Evolutionary conservation across 768 basidiomycete genomes (phyloP), one percentile per base, ranked within the genome.

Genomic region (Tulasnella sp.): DNA sequence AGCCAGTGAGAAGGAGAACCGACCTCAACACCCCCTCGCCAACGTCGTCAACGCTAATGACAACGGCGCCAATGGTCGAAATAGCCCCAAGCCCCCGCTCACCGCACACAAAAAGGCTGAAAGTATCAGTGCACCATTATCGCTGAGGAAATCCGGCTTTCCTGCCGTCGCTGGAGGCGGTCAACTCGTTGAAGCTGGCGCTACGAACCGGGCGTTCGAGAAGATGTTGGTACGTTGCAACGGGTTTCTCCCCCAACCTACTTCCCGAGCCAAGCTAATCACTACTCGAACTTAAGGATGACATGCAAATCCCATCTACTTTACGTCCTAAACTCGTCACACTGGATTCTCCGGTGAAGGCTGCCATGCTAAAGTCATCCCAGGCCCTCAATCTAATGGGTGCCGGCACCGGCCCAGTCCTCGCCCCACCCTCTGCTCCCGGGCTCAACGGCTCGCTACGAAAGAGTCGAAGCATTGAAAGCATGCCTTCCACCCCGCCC

Each of bases 301-400:
- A 95, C 80, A 90, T 97, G 75, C 95, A 97, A 85, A 95, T 97
- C 31, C 95, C 95, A 4, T 86, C 89, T 9, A 90, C 90, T 3
- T 86, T 96, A 34, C 89, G 95, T 10, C 92, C 91, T 1, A 94
- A 95, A 85, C 89, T 97, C 24, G 87, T 88, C 73, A 91, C 90
- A 21, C 94, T 97, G 90, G 94, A 97, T 79, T 86, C 91, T 0
- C 91, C 92, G 0, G 93, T 97, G 74, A 97, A 97, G 84, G 94
- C 93, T 6, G 94, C 93, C 18, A 96, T 97, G 94, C 87, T 97
- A 78, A 95, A 94, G 84, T 94, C 94, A 0, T 95, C 94, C 0
- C 91, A 92, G 40, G 89, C 89, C 38, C 86, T 94, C 84, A 68
- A 87, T 85, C 80, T 86, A 86, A 39, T 83, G 84, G 36, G 81